These are phyloP conservation scores for Solanum chmielewskii DNA, from an alignment of 257 asterid species.

Conservation along the genomic window DNA sequence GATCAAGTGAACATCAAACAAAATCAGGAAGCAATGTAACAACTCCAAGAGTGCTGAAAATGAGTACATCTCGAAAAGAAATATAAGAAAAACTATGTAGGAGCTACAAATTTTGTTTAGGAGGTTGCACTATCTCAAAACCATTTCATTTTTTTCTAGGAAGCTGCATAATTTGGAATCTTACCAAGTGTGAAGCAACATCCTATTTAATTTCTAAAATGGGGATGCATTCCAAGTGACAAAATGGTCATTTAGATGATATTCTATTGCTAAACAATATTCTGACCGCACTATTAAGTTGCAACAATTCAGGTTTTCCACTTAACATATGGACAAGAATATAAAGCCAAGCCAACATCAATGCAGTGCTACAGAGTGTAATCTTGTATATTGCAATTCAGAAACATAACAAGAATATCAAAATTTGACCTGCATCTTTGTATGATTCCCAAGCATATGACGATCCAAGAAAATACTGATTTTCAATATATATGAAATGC, in stretches of 20 bases:
- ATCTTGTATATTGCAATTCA: background rate
- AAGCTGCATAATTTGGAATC: background rate
- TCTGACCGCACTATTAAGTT: background rate
- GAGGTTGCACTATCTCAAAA: background rate
- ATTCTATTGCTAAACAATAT: background rate
- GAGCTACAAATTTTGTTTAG: background rate
- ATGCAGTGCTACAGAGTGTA: background rate
- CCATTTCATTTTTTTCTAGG: background rate
- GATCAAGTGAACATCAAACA: background rate
- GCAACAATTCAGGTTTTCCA: background rate
- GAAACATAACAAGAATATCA: background rate
- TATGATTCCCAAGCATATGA: conserved; percentile 85
- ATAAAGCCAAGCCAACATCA: background rate
- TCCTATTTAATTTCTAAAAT: background rate
- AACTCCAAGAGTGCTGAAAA: background rate
- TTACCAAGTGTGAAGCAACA: background rate
- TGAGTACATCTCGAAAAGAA: background rate
- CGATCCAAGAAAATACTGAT: conserved; percentile 90
- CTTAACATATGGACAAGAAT: background rate
- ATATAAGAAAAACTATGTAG: background rate
- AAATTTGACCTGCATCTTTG: conserved; percentile 65
- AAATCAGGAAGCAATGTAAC: background rate
- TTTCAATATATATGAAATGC: conserved; percentile 77
- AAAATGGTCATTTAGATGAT: background rate
- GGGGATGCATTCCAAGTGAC: background rate